A percentile compares a stretch with the other conserved stretches of the same genome.
Conservation (phyloP, 129 eudicot genomes). For the Mikania micrantha region DNA sequence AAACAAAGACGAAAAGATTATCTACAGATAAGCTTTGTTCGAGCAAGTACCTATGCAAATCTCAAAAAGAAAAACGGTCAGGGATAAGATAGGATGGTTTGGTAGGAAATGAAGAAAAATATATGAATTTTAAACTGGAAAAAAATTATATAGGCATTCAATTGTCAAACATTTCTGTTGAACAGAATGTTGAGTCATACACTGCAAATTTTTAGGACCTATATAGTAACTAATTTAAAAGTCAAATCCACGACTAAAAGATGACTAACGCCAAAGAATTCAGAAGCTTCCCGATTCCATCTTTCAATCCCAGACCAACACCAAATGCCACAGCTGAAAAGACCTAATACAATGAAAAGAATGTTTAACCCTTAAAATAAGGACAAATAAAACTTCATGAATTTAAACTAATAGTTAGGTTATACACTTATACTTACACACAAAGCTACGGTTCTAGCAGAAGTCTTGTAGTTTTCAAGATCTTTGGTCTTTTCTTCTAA, state of each 20-base stretch:
- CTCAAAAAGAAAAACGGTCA: background rate
- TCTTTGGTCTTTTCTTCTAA: no score
- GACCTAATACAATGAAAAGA: constrained; percentile 50
- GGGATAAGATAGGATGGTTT: constrained; percentile 3
- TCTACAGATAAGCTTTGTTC: constrained; percentile 98
- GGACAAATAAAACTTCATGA: background rate
- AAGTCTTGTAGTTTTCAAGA: no score
- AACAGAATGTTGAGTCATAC: background rate
- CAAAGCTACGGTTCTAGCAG: no score
- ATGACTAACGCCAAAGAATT: constrained; percentile 77
- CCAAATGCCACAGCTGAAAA: constrained; percentile 82
- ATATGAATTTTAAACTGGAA: background rate
- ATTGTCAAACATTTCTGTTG: background rate
- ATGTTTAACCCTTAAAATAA: constrained; percentile 26
- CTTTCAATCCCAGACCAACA: no score
- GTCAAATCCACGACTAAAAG: background rate
- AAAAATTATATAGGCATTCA: background rate
- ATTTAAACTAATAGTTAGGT: constrained; percentile 5
- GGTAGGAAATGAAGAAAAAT: background rate
- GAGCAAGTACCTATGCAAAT: constrained; percentile 54
- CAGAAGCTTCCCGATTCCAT: no score
- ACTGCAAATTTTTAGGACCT: background rate
- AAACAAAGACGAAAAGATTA: constrained; percentile 82
- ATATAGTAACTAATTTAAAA: background rate
- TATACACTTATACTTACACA: no score